phyloP scores from a whole-genome alignment of 805 yeast genomes.

The Cyberlindnera maclurae region DNA sequence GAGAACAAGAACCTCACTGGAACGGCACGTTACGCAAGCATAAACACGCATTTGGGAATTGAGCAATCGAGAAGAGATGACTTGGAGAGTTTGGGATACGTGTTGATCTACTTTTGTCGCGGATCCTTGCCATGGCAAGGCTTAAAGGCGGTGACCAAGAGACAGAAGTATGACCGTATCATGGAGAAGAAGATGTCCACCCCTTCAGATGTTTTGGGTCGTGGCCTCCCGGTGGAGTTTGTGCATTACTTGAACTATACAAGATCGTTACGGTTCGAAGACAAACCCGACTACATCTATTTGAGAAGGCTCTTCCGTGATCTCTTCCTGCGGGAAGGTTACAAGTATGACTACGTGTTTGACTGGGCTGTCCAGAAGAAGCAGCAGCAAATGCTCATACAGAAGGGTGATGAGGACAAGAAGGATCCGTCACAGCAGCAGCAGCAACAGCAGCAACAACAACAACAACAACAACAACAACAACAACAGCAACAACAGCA shows the following conservation, averaged over 20 bases:
- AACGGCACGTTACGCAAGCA: conserved; percentile 93
- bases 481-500: conserved; percentile 13
- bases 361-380: conserved; percentile 93
- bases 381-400: conserved; percentile 36
- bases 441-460: conserved; percentile 11
- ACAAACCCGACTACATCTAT: conserved; percentile 90
- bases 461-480: conserved; percentile 11
- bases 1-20: conserved; percentile 96
- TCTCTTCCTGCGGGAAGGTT: conserved; percentile 78
- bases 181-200: conserved; percentile 93
- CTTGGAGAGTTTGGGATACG: conserved; percentile 90
- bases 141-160: conserved; percentile 90
- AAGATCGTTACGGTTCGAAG: conserved; percentile 87
- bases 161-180: conserved; percentile 94
- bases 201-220: conserved; percentile 75
- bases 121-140: conserved; percentile 99
- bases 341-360: conserved; percentile 87
- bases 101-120: conserved; percentile 86
- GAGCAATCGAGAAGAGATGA: conserved; percentile 97
- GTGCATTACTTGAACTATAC: conserved; percentile 80
- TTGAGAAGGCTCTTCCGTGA: conserved; percentile 87
- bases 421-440: conserved; percentile 5
- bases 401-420: conserved; percentile 14
- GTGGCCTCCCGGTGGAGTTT: conserved; percentile 89
- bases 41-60: conserved; percentile 93